Base-by-base conservation (phyloP, 2,329 filamentous ascomycete genomes). In the Paecilomyces variotii region DNA sequence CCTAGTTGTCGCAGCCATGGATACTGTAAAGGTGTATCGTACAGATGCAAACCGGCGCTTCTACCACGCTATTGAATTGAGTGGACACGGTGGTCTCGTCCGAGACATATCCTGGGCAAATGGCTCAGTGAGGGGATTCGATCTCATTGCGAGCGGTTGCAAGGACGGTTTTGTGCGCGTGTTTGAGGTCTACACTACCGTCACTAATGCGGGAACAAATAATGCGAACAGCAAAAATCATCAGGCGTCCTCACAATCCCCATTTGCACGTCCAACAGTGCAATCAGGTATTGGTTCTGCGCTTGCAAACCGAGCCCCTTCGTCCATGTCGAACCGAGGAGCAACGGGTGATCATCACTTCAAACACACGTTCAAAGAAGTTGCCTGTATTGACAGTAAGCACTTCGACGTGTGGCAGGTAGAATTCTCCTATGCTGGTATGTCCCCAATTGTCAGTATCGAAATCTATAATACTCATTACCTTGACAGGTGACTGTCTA, bases 101-200 rank as follows among this genome's bases (percentile, higher is more conserved):
- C 83, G 93, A 54, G 92, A 97, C 71, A 84, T 97, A 1, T 87
- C 90, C 1, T 99, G 94, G 94, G 91, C 93, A 0, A 89, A 91
- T 54, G 93, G 91, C 11, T 95, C 91, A 63, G 91, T 95, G 67
- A 81, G 92, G 45, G 93, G 93, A 1, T 93, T 90, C 71, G 94
- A 99, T 72, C 83, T 93, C 59, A 83, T 97, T 65, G 94, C 93
- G 2, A 95, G 92, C 4, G 93, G 91, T 2, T 94, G 90, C 70
- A 95, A 95, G 73, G 94, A 99, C 70, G 93, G 94, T 2, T 87
- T 86, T 65, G 86, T 97, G 49, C 84, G 93, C 49, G 88, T 99
- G n/a, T 96, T 95, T 69, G 86, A 93, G 66, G 69, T 77, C 3
- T 75, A 76, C 60, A 77, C 75, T n/a, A 66, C 64, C 1, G 57